These are phyloP conservation scores for Coleophoma crateriformis DNA, from an alignment of 2,329 filamentous ascomycete species.

Conservation along the genomic window DNA sequence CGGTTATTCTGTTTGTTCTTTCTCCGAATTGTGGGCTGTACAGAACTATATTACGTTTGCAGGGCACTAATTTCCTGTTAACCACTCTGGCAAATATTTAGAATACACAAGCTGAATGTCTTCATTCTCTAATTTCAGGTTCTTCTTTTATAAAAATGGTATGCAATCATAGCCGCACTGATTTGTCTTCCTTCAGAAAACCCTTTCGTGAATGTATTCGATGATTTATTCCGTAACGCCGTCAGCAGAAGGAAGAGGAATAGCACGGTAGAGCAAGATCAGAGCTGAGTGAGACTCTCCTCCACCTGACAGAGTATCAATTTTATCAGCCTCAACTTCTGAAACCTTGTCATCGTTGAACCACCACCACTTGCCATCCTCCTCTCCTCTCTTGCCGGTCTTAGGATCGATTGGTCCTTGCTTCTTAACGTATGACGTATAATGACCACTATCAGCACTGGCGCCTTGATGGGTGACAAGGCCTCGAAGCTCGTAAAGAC, in stretches of 20 bases:
- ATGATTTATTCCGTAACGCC: constrained; percentile 22
- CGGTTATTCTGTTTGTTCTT: no score
- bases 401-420: constrained; percentile 64
- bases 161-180: no score
- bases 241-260: constrained; percentile 58
- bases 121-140: no score
- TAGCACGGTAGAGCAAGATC: constrained; percentile 72
- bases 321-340: constrained; percentile 87
- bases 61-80: no score
- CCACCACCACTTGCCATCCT: constrained; percentile 99
- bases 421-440: constrained; percentile 98
- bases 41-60: no score
- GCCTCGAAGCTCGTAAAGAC: constrained; percentile 88
- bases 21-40: no score
- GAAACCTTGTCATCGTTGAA: constrained; percentile 98
- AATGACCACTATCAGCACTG: constrained; percentile 95
- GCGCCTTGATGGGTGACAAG: constrained; percentile 96
- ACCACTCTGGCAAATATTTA: neutral
- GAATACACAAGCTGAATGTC: neutral
- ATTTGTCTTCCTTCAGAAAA: no score
- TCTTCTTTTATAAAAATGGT: no score
- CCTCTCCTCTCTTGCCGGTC: constrained; percentile 71
- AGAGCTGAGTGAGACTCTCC: constrained; percentile 82
- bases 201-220: no score
- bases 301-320: constrained; percentile 82